Evolutionary conservation across 2,329 filamentous ascomycete species (phyloP), one percentile per base, ranked within the genome.

Genomic region (Neonectria magnoliae): DNA sequence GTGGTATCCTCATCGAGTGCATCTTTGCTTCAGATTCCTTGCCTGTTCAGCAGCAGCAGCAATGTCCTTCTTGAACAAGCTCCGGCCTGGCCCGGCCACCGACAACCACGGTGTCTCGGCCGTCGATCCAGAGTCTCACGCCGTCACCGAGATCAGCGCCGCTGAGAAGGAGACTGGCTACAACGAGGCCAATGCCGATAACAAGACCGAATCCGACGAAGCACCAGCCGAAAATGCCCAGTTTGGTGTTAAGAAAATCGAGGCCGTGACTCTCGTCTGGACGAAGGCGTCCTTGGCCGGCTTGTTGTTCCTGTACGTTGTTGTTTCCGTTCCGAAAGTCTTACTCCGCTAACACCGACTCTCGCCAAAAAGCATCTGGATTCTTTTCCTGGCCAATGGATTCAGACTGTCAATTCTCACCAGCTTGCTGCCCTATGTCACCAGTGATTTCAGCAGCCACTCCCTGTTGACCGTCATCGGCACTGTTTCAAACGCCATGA

Each of bases 401-500:
- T 79, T 87, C 53, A 80, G 84, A 51, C 75, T 76, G 11, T 79
- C 80, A 20, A 81, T 86, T 59, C 68, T 80, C 7, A 67, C 63
- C 47, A 84, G 76, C 66, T 66, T 86, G 58, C 69, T 76, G 4
- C 80, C 84, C 3, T 87, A 79, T 65, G 79, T 83, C 11, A 85
- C 84, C 16, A 86, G 83, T 70, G 80, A 78, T 27, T 90, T 84
- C 65, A 71, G 81, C 42, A 75, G 79, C 4, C 87, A 89, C 70
- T 87, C 85, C 6, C 79, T 88, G 6, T 76, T 87, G 41, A 81
- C 83, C 4, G 81, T 85, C 47, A 85, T 87, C 57, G 78, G 81
- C 48, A 85, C 89, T 44, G 82, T 90, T 1, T 77, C 86, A 4
- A 81, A 78, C 67, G 78, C 84, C 62, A 85, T 89, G 72, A 77